Evolutionary conservation across 2,329 filamentous ascomycete species (phyloP).

Genomic region (Alternaria incomplexa): DNA sequence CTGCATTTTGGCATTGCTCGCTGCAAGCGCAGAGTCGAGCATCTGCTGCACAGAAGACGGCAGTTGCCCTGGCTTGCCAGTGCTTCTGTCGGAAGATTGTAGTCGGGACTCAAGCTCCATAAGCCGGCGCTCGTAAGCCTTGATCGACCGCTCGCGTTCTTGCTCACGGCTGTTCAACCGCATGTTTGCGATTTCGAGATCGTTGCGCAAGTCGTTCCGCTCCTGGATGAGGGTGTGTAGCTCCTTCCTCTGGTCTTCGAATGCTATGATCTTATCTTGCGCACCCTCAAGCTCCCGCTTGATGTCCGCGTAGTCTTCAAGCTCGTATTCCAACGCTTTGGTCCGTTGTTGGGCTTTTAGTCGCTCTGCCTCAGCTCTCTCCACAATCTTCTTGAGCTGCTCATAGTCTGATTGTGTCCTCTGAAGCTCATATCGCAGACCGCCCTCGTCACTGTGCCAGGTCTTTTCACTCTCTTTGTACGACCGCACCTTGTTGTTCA

Average conservation of each 20-base stretch:
- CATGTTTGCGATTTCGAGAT: conserved; percentile 65
- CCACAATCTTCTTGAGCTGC: conserved; percentile 69
- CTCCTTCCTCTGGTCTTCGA: conserved; percentile 41
- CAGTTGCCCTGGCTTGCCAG: conserved; percentile 41
- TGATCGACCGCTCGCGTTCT: conserved; percentile 56
- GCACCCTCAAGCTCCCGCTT: conserved; percentile 40
- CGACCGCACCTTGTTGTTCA: conserved; percentile 68
- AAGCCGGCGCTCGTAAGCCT: conserved; percentile 57
- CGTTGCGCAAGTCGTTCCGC: conserved; percentile 64
- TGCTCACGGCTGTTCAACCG: conserved; percentile 61
- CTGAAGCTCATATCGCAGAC: conserved; percentile 64
- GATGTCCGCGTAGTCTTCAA: conserved; percentile 62
- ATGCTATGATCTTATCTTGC: conserved; percentile 41
- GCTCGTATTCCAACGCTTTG: conserved; percentile 63
- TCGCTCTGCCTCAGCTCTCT: conserved; percentile 72
- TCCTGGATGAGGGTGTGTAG: conserved; percentile 64
- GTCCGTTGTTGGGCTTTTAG: conserved; percentile 60
- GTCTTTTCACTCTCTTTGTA: conserved; percentile 74
- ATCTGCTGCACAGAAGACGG: conserved; percentile 53
- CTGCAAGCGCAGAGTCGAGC: conserved; percentile 57
- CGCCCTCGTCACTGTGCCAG: conserved; percentile 64
- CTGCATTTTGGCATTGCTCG: conserved; percentile 55
- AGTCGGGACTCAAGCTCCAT: conserved; percentile 52
- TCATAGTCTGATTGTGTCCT: conserved; percentile 66
- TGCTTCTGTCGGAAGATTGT: conserved; percentile 32